Conservation (phyloP, 2,329 filamentous ascomycete species). For the Pseudogymnoascus sp. region DNA sequence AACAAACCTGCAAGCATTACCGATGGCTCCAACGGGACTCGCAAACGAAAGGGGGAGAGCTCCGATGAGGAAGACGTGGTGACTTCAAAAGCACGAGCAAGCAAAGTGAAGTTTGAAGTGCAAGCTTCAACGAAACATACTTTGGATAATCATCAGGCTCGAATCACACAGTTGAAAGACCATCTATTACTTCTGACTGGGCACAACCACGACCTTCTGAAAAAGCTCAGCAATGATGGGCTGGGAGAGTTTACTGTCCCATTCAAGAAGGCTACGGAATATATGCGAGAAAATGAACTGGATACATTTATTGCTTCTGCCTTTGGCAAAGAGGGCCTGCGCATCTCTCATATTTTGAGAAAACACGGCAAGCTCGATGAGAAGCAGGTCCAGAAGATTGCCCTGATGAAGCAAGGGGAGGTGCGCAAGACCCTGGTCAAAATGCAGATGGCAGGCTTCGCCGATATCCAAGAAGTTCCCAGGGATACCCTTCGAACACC, state of each 20-base stretch:
- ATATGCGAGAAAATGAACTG: slow-evolving; percentile 68
- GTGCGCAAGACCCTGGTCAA: slow-evolving; percentile 76
- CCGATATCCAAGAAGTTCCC: slow-evolving; percentile 91
- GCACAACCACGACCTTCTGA: slow-evolving; percentile 61
- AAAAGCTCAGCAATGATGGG: slow-evolving; percentile 55
- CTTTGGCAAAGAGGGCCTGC: slow-evolving; percentile 69
- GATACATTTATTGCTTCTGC: slow-evolving; percentile 73
- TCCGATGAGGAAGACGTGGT: slow-evolving; percentile 20
- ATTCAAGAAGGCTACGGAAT: slow-evolving; percentile 64
- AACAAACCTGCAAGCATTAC: slow-evolving; percentile 36
- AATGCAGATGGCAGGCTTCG: slow-evolving; percentile 78
- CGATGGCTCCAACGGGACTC: background rate
- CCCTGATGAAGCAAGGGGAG: slow-evolving; percentile 77
- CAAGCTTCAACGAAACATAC: slow-evolving; percentile 18
- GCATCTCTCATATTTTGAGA: slow-evolving; percentile 76
- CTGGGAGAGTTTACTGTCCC: slow-evolving; percentile 77
- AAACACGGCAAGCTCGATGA: slow-evolving; percentile 93
- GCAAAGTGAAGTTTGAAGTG: slow-evolving; percentile 48
- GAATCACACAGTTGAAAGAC: slow-evolving; percentile 56
- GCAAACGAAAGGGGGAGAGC: slow-evolving; percentile 17
- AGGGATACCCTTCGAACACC: slow-evolving; percentile 77
- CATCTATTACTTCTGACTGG: slow-evolving; percentile 68
- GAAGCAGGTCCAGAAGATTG: slow-evolving; percentile 72
- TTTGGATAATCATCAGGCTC: slow-evolving; percentile 29
- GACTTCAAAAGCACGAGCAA: slow-evolving; percentile 11